A percentile compares a stretch with the other conserved stretches of the same genome.
Evolutionary conservation across 352 stramenopile genomes (phyloP).

Genomic region (Nothophytophthora sp.): DNA sequence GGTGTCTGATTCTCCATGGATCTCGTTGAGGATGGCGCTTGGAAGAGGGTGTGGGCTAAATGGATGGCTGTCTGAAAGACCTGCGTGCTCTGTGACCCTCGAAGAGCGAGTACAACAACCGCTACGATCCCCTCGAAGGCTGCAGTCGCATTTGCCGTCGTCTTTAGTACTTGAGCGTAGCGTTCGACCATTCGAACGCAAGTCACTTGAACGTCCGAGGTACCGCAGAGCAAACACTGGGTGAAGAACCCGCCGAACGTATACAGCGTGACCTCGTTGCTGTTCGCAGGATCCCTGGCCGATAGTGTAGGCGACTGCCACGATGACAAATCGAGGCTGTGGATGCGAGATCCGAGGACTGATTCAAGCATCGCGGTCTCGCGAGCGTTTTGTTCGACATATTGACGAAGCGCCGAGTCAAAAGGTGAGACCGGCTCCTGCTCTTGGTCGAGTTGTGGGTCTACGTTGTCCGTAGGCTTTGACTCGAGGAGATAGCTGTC

Average conservation of each 20-base stretch:
- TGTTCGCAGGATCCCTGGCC: constrained; percentile 25
- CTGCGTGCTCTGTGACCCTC: constrained; percentile 14
- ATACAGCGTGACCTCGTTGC: constrained; percentile 26
- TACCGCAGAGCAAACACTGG: constrained; percentile 34
- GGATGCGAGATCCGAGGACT: constrained; percentile 6
- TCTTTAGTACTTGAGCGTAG: constrained; percentile 18
- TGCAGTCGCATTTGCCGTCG: constrained; percentile 15
- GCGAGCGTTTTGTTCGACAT: constrained; percentile 19
- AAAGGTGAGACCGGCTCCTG: constrained; percentile 13
- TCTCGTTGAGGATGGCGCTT: not conserved
- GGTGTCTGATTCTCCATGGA: not conserved
- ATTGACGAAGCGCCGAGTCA: constrained; percentile 14
- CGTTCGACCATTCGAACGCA: constrained; percentile 38
- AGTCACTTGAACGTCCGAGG: constrained; percentile 20
- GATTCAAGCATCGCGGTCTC: constrained; percentile 20
- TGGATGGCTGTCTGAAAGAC: constrained; percentile 47
- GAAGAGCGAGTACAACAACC: constrained; percentile 30
- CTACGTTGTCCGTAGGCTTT: not conserved
- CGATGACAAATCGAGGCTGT: not conserved
- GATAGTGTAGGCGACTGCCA: constrained; percentile 23
- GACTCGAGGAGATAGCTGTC: not conserved
- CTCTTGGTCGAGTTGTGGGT: not conserved
- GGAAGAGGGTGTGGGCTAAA: constrained; percentile 43
- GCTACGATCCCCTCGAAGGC: constrained; percentile 49
- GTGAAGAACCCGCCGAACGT: constrained; percentile 62